Evolutionary conservation across 2,329 filamentous ascomycete species (phyloP).

Genomic region (Madurella fahalii): DNA sequence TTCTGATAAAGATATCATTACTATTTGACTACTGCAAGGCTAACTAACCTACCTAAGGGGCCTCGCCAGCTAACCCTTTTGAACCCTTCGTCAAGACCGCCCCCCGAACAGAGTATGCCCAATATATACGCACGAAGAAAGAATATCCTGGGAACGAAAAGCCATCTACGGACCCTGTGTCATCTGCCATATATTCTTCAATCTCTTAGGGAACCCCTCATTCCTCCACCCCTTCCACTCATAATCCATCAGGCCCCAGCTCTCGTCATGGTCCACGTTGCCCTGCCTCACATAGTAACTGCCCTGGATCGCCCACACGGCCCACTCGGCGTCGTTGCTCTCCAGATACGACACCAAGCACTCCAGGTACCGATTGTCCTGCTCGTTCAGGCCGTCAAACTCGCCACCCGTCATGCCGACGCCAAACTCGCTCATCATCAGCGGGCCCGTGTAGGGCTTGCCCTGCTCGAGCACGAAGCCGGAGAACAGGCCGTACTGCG

Average conservation of each 20-base stretch:
- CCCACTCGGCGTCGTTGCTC: conserved; percentile 56
- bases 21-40: background rate
- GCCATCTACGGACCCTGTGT: conserved; percentile 33
- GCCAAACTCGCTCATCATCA: conserved; percentile 59
- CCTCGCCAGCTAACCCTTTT: no score
- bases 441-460: conserved; percentile 46
- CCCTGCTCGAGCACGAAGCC: conserved; percentile 51
- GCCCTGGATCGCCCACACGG: conserved; percentile 55
- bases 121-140: background rate
- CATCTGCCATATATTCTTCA: conserved; percentile 38
- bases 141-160: background rate
- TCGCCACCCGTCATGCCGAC: conserved; percentile 45
- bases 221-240: conserved; percentile 40
- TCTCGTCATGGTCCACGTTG: conserved; percentile 48
- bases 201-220: conserved; percentile 31
- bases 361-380: conserved; percentile 45
- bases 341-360: conserved; percentile 52
- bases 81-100: no score
- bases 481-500: conserved; percentile 43
- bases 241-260: conserved; percentile 41
- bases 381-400: conserved; percentile 38
- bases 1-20: background rate
- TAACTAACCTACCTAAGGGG: background rate
- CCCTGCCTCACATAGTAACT: conserved; percentile 55
- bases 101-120: no score